Evolutionary conservation across 2,329 filamentous ascomycete genomes (phyloP), one percentile per base, ranked within the genome.

Genomic region (Aspergillus costaricaensis): DNA sequence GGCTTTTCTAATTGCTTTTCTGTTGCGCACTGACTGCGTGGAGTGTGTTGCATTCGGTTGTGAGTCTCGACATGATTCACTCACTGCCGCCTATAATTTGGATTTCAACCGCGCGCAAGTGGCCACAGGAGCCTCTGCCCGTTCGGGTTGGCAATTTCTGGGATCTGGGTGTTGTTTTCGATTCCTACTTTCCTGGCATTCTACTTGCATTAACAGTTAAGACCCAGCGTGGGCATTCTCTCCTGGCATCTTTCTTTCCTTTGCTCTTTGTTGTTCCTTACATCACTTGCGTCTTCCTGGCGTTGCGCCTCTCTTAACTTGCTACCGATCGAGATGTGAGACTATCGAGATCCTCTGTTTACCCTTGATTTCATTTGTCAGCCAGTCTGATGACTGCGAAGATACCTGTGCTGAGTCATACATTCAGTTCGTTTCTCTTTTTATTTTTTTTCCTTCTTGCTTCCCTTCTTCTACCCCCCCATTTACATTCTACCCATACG

Each of bases 341-440:
- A 59, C 48, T 39, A 58, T 52, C 62, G 57, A 61, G 58, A 51
- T n/a, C 60, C 64, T 54, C 38, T 62, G 49, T 56, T 62, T 52
- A 61, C 63, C 49, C 63, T 66, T 65, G 57, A 57, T 57, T 60
- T 53, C 62, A 25, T 58, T 64, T 60, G 55, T 51, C 61, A 58
- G 62, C 66, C 66, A 64, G 64, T 64, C 67, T 63, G 64, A 67
- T 66, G 71, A 68, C 68, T 70, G 69, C 65, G 60, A 72, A 70
- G 72, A 73, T 73, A 73, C 68, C 71, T 72, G 65, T 70, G 68
- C 68, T 67, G 64, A 69, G 66, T 72, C 64, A 60, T 57, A 66
- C 38, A 54, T 64, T 62, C 58, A 30, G 44, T 66, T 63, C 56
- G 65, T 54, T 61, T 62, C 54, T 50, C 55, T 52, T 36, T 30